phyloP scores from a whole-genome alignment of 768 basidiomycete genomes.

The Collybia mongolica region DNA sequence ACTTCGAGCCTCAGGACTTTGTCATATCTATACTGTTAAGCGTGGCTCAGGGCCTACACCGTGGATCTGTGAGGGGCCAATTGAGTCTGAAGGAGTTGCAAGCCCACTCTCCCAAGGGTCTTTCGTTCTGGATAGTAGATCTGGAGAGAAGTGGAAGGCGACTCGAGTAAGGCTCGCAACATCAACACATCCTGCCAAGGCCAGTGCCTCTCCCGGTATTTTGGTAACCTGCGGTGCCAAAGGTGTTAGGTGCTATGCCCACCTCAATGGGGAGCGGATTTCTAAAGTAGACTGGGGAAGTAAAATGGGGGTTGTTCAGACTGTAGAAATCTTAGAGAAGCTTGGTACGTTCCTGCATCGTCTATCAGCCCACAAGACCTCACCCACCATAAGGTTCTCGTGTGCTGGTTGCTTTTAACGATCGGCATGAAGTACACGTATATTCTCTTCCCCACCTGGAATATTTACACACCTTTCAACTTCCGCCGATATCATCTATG shows the following conservation, averaged over 20 bases:
- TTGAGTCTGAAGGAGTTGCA: constrained; percentile 37
- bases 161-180: constrained; percentile 40
- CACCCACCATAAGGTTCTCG: constrained; percentile 35
- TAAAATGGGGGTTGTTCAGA: constrained; percentile 49
- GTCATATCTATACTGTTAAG: constrained; percentile 55
- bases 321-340: constrained; percentile 56
- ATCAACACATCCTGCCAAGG: constrained; percentile 21
- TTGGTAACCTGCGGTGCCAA: constrained; percentile 53
- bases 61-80: constrained; percentile 36
- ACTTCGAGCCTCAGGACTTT: constrained; percentile 53
- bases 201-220: constrained; percentile 26
- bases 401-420: constrained; percentile 57
- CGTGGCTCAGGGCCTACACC: constrained; percentile 31
- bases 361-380: not conserved
- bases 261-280: constrained; percentile 65
- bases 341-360: constrained; percentile 43
- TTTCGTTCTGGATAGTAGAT: constrained; percentile 56
- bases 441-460: constrained; percentile 70
- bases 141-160: constrained; percentile 43
- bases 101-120: constrained; percentile 45
- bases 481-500: constrained; percentile 31
- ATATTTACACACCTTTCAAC: constrained; percentile 43
- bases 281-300: constrained; percentile 64
- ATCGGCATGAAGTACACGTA: constrained; percentile 43
- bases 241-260: constrained; percentile 53